These are phyloP conservation scores for Chlamydomonas eustigma DNA, from an alignment of 139 green algal genomes.

Conservation along the genomic window DNA sequence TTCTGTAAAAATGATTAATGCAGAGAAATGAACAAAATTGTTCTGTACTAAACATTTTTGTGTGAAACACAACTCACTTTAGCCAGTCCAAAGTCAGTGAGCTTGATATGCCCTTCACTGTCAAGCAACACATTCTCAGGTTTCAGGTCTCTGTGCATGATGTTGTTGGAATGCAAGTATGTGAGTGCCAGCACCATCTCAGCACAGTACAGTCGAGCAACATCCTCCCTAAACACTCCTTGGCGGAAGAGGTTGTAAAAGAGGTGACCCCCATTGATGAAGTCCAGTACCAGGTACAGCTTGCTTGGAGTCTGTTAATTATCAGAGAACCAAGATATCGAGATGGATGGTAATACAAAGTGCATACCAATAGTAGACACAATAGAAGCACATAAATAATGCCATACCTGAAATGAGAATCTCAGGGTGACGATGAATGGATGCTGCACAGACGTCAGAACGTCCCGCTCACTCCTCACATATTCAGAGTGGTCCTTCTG, in stretches of 20 bases:
- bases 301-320: conserved; percentile 82
- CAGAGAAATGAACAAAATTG: no score
- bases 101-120: conserved; percentile 83
- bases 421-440: conserved; percentile 95
- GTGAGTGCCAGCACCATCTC: conserved; percentile 90
- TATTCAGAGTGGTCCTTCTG: conserved; percentile 89
- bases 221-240: conserved; percentile 81
- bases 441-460: conserved; percentile 88
- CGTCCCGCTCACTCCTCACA: conserved; percentile 82
- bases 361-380: not conserved
- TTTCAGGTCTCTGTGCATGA: conserved; percentile 79
- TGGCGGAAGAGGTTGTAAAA: conserved; percentile 95
- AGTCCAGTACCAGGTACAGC: conserved; percentile 97
- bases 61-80: no score
- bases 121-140: conserved; percentile 83
- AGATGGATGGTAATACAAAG: no score
- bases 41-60: no score
- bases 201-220: conserved; percentile 87
- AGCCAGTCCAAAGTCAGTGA: conserved; percentile 88
- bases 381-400: no score
- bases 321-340: not conserved
- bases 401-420: conserved; percentile 85
- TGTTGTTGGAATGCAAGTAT: conserved; percentile 85
- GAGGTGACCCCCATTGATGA: conserved; percentile 97
- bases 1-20: no score